Conservation (phyloP, 116 monocot genomes). For the Phalaenopsis hybrid region DNA sequence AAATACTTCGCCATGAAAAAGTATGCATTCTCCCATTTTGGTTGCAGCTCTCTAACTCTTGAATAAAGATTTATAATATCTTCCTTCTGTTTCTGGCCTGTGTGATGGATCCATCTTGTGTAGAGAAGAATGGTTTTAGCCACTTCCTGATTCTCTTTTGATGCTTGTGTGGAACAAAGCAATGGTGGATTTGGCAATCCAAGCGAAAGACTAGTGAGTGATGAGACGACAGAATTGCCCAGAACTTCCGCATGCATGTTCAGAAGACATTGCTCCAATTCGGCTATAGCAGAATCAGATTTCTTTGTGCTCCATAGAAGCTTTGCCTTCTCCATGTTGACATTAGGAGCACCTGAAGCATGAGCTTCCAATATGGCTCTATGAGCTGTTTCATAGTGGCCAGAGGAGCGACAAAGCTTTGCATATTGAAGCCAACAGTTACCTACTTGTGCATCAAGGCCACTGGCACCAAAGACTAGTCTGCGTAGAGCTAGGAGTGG, state of each 20-base stretch:
- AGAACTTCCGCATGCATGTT: constrained; percentile 72
- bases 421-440: constrained; percentile 98
- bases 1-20: constrained; percentile 92
- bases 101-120: constrained; percentile 91
- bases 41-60: constrained; percentile 89
- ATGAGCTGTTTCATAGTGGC: constrained; percentile 91
- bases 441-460: constrained; percentile 63
- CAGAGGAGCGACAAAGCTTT: constrained; percentile 87
- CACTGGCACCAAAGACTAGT: constrained; percentile 63
- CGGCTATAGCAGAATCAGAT: constrained; percentile 86
- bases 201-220: constrained; percentile 70
- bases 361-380: constrained; percentile 89
- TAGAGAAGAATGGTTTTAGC: constrained; percentile 87
- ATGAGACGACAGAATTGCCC: constrained; percentile 52
- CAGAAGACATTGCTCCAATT: constrained; percentile 78
- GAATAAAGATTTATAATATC: constrained; percentile 83
- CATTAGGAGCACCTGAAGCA: constrained; percentile 70
- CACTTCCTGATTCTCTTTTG: constrained; percentile 66
- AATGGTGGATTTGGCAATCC: constrained; percentile 61
- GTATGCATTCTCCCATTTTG: constrained; percentile 94
- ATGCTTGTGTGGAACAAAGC: constrained; percentile 40
- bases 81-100: constrained; percentile 97
- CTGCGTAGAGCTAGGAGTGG: constrained; percentile 87
- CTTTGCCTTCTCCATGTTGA: constrained; percentile 93
- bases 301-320: constrained; percentile 81